Evolutionary conservation across 2,329 filamentous ascomycete species (phyloP).

Genomic region (Colletotrichum tropicale): DNA sequence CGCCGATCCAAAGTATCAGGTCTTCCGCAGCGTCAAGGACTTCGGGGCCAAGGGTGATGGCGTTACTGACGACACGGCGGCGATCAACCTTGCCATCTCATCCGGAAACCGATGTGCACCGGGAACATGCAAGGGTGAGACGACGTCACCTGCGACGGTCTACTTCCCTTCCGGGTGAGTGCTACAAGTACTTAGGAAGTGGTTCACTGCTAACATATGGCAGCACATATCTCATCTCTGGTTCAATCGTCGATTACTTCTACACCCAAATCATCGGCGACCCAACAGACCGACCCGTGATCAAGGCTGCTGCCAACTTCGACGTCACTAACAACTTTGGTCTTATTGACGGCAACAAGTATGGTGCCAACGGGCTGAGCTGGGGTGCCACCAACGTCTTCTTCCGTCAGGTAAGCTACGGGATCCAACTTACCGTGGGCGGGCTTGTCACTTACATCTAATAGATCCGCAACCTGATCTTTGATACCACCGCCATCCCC

Average conservation of each 20-base stretch:
- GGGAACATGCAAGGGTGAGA: conserved; percentile 36
- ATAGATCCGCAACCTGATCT: conserved; percentile 52
- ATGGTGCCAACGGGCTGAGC: conserved; percentile 43
- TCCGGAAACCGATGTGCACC: conserved; percentile 47
- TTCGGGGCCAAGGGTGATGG: conserved; percentile 46
- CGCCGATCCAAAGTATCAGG: conserved; percentile 40
- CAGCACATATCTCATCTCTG: conserved; percentile 71
- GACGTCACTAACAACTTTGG: conserved; percentile 38
- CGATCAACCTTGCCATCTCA: conserved; percentile 38
- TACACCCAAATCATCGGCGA: conserved; percentile 82
- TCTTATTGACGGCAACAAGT: conserved; percentile 51
- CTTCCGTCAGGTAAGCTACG: conserved; percentile 52
- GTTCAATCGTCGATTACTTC: conserved; percentile 76
- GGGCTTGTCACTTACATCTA: not conserved
- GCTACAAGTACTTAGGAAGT: rapidly evolving
- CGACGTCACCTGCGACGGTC: conserved; percentile 39
- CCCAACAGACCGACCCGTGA: conserved; percentile 59
- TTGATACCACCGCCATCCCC: conserved; percentile 58
- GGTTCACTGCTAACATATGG: not conserved
- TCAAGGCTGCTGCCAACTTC: conserved; percentile 59
- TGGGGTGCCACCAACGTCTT: conserved; percentile 65
- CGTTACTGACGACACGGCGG: conserved; percentile 37
- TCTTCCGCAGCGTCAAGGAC: conserved; percentile 54
- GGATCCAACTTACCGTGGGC: rapidly evolving
- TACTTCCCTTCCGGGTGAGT: conserved; percentile 41